Percentiles rank a stretch among this genome's conserved stretches.
Conservation (phyloP, 129 eudicot species). For the Lonicera japonica region DNA sequence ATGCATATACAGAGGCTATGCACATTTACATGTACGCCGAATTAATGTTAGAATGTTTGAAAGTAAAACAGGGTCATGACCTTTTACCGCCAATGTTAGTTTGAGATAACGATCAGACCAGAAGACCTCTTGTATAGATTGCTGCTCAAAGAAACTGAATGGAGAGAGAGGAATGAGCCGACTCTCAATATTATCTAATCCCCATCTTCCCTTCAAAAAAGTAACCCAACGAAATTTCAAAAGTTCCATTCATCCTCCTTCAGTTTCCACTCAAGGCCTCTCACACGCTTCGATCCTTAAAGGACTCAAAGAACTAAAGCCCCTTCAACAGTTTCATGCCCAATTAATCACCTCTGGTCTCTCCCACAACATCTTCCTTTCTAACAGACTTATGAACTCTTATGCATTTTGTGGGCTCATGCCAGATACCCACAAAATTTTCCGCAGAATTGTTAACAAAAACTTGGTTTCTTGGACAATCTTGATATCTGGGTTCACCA, state of each 20-base stretch:
- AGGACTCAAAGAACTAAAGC: constrained; percentile 7
- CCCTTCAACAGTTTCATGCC: constrained; percentile 27
- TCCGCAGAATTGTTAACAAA: constrained; percentile 14
- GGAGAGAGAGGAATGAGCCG: neutral
- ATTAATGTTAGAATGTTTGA: too few species aligned
- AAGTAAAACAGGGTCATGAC: too few species aligned
- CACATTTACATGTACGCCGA: too few species aligned
- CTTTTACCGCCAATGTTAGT: too few species aligned
- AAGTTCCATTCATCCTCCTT: neutral
- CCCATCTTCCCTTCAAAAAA: neutral
- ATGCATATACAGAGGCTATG: too few species aligned
- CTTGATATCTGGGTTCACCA: constrained; percentile 21
- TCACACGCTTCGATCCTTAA: constrained; percentile 24
- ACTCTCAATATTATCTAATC: neutral
- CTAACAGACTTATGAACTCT: constrained; percentile 29
- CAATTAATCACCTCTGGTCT: constrained; percentile 23
- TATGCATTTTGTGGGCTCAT: constrained; percentile 22
- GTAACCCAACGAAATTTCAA: neutral
- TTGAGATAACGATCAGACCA: too few species aligned
- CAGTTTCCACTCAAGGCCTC: neutral
- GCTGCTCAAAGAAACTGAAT: neutral
- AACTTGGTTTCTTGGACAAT: constrained; percentile 25
- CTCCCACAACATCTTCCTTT: constrained; percentile 15
- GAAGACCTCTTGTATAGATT: too few species aligned
- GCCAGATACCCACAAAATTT: constrained; percentile 14